Base-by-base conservation (phyloP, 208 protist genomes). In the Wallacemonas sp. region DNA sequence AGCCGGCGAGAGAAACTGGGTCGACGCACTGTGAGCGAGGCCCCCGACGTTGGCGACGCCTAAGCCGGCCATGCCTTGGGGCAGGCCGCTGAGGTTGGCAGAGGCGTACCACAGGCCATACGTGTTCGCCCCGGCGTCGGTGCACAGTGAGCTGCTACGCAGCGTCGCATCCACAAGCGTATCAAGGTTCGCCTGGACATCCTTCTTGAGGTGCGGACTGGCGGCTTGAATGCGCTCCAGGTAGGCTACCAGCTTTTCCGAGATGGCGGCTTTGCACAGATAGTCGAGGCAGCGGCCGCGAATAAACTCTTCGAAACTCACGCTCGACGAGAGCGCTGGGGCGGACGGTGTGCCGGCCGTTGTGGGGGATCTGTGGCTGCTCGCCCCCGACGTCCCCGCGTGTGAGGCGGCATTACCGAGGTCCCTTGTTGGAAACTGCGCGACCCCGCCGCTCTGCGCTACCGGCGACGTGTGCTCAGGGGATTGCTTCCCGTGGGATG, bases 131-230 rank as follows among this genome's bases (percentile, higher is more conserved):
- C 5, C 29, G 15, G 10, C 26, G 33, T 38, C 46, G 10, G 46
- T 8, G 44, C 38, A 4, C 42, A 37, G 24, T 36, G 32, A 1
- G 27, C 48, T 17, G 39, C 26, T 15, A 37, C 76, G 22, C 39
- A 95, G 73, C 33, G 79, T 88, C 38, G 41, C 69, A 53, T 95
- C 83, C 2, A 96, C 90, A 32, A 96, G 71, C 41, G 58, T 66
- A 59, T 96, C 79, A 9, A 96, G 77, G 12, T 78, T 74, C 9
- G 41, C 45, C 74, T 91, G 79, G 15, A 94, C 58, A 27, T 89
- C 81, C 10, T 63, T 38, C 22, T 62, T 65, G 22, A 94, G 42
- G 34, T 73, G 59, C 29, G 85, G 85, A 3, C 85, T 65, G 13
- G 70, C 52, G 45, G 75, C 41, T 66, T 91, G 76, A 15, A 96